Evolutionary conservation across 2,329 filamentous ascomycete genomes (phyloP).

Genomic region (Diaporthe citriasiana): DNA sequence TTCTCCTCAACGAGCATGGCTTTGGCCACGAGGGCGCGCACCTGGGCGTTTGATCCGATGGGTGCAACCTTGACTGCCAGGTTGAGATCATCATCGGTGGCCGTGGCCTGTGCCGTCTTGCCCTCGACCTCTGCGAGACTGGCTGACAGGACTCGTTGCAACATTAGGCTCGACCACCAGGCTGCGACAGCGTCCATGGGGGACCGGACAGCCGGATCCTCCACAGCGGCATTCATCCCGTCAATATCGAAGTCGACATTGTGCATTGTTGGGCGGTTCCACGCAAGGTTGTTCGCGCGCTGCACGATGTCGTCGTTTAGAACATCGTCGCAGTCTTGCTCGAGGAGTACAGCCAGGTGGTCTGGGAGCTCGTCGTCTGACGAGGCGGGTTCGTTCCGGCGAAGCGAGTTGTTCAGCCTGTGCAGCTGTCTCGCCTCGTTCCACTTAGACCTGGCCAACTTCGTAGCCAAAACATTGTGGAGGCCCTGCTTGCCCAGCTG

Average conservation of each 20-base stretch:
- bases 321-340: constrained; percentile 86
- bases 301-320: constrained; percentile 84
- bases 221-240: constrained; percentile 85
- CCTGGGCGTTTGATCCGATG: constrained; percentile 79
- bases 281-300: constrained; percentile 89
- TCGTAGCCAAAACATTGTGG: constrained; percentile 78
- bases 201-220: constrained; percentile 86
- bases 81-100: constrained; percentile 66
- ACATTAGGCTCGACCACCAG: constrained; percentile 85
- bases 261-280: constrained; percentile 83
- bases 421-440: constrained; percentile 80
- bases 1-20: constrained; percentile 69
- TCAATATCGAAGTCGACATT: constrained; percentile 74
- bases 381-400: constrained; percentile 57
- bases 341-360: constrained; percentile 81
- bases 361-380: constrained; percentile 77
- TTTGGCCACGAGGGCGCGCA: constrained; percentile 71
- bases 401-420: constrained; percentile 60
- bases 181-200: constrained; percentile 91
- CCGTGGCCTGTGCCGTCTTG: constrained; percentile 54
- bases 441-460: constrained; percentile 84
- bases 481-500: constrained; percentile 77
- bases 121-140: constrained; percentile 71
- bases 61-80: constrained; percentile 82
- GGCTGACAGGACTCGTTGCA: constrained; percentile 77